A percentile compares a stretch with the other conserved stretches of the same genome.
Evolutionary conservation across 768 basidiomycete genomes (phyloP).

Genomic region (Macrolepiota dolichaula): DNA sequence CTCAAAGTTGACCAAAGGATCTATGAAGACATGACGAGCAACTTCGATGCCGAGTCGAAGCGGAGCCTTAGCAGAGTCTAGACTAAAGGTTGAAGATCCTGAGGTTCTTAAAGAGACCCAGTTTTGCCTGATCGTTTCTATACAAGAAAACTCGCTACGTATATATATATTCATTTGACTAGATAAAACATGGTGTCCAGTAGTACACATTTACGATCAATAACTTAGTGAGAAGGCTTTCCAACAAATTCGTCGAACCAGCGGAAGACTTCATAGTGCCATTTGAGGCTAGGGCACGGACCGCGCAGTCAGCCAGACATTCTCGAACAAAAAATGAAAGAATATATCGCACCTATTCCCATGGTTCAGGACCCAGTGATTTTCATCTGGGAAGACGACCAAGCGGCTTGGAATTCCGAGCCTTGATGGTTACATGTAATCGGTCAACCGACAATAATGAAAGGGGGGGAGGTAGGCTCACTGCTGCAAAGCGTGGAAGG

Average conservation of each 20-base stretch:
- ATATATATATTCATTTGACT: not conserved
- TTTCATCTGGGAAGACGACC: slow-evolving; percentile 86
- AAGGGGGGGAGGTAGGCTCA: slow-evolving; percentile 31
- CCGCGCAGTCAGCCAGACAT: not conserved
- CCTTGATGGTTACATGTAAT: slow-evolving; percentile 30
- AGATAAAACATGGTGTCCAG: not conserved
- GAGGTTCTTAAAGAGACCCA: not conserved
- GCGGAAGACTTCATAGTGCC: slow-evolving; percentile 92
- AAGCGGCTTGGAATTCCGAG: slow-evolving; percentile 70
- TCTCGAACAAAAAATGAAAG: not conserved
- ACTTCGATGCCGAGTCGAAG: slow-evolving; percentile 9
- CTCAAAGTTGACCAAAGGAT: slow-evolving; percentile 10
- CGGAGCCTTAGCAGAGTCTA: not conserved
- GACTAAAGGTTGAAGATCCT: not conserved
- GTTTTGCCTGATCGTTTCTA: too few relatives aligned
- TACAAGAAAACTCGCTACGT: not conserved
- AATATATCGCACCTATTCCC: slow-evolving; percentile 56
- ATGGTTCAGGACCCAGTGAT: slow-evolving; percentile 87
- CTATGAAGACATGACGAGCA: slow-evolving; percentile 5
- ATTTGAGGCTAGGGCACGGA: slow-evolving; percentile 63
- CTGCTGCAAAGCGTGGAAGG: slow-evolving; percentile 86
- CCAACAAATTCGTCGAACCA: slow-evolving; percentile 81
- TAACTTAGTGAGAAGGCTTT: slow-evolving; percentile 12
- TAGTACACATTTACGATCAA: not conserved
- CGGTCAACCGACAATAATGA: not conserved